Evolutionary conservation across 108 stramenopile genomes (phyloP).

Genomic region (Poteriospumella lacustris): DNA sequence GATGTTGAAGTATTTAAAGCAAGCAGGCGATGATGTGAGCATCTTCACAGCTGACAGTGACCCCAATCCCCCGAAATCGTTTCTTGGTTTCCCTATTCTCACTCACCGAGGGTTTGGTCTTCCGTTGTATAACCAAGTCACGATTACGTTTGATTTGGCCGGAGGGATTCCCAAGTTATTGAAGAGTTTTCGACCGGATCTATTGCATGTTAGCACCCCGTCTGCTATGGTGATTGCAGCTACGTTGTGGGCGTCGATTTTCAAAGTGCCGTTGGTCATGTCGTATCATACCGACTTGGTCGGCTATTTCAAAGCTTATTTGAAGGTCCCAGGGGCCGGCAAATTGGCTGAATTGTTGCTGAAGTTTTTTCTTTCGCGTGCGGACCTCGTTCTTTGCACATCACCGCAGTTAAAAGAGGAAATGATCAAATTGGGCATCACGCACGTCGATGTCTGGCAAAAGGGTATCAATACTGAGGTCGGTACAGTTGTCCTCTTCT

Average conservation of each 20-base stretch:
- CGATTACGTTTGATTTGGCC: constrained; percentile 64
- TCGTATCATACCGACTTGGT: constrained; percentile 93
- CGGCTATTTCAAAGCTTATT: constrained; percentile 74
- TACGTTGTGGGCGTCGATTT: constrained; percentile 41
- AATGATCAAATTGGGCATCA: constrained; percentile 70
- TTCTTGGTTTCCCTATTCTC: constrained; percentile 68
- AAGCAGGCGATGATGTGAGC: constrained; percentile 48
- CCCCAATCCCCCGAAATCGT: constrained; percentile 61
- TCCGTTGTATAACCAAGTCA: constrained; percentile 84
- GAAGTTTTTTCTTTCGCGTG: constrained; percentile 69
- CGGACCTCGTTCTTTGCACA: constrained; percentile 86
- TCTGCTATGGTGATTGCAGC: constrained; percentile 75
- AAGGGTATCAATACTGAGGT: constrained; percentile 85
- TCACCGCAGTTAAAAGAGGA: constrained; percentile 82
- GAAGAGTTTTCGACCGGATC: constrained; percentile 71
- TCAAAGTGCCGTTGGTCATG: constrained; percentile 53
- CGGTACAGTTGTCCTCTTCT: constrained; percentile 44
- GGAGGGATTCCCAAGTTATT: constrained; percentile 52
- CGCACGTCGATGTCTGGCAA: constrained; percentile 83
- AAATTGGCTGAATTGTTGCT: constrained; percentile 65
- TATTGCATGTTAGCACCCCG: constrained; percentile 89
- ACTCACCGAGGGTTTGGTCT: constrained; percentile 86
- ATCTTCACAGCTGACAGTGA: constrained; percentile 77
- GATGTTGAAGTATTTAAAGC: constrained; percentile 57
- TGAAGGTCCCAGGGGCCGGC: constrained; percentile 71